phyloP scores from a whole-genome alignment of 2,329 filamentous ascomycete species.

The Pseudonectria foliicola region DNA sequence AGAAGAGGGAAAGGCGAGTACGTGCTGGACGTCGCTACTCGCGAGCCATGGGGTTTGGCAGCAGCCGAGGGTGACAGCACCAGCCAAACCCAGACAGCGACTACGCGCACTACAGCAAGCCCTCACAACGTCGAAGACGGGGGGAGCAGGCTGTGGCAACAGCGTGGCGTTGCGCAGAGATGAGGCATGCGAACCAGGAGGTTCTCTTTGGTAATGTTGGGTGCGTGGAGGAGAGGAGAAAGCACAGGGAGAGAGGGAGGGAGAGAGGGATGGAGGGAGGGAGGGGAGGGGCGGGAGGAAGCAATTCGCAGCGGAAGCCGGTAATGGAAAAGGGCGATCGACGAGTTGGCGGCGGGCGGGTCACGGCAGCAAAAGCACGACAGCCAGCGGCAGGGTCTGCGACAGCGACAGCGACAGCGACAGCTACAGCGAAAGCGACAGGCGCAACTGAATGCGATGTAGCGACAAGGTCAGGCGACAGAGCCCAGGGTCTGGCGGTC shows the following conservation, averaged over 20 bases:
- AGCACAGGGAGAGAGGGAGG: conserved; percentile 5
- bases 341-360: too few relatives aligned
- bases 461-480: conserved; percentile 17
- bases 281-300: conserved; percentile 10
- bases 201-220: too few relatives aligned
- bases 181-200: conserved; percentile 26
- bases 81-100: conserved; percentile 10
- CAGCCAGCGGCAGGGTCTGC: neutral
- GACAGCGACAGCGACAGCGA: neutral
- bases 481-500: conserved; percentile 7
- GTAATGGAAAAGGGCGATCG: conserved; percentile 9
- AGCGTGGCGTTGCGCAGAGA: conserved; percentile 27
- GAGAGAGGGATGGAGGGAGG: conserved; percentile 10
- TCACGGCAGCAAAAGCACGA: too few relatives aligned
- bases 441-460: neutral
- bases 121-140: conserved; percentile 18
- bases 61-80: conserved; percentile 7
- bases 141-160: conserved; percentile 16
- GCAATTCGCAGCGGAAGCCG: conserved; percentile 20
- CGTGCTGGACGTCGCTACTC: conserved; percentile 20
- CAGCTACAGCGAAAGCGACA: neutral
- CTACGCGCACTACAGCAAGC: conserved; percentile 17
- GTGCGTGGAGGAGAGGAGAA: neutral
- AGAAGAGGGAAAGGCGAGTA: conserved; percentile 2
- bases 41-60: conserved; percentile 20